Evolutionary conservation across 371 early-diverging fungal genomes (phyloP).

Genomic region (Catenaria anguillulae): DNA sequence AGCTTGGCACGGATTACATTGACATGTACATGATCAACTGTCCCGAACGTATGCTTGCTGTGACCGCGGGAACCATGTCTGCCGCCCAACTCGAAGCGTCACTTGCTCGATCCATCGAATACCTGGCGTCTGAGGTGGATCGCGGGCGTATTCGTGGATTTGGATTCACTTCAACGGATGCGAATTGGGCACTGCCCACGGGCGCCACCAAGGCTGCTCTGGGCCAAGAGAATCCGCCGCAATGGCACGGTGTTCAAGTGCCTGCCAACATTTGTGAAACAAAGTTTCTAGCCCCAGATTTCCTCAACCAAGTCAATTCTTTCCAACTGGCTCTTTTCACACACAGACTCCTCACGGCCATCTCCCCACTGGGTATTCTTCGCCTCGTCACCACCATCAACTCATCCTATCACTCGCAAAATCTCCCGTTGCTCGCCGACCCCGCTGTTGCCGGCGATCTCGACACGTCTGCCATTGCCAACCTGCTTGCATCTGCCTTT

Average conservation of each 20-base stretch:
- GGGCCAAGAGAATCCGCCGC: no score
- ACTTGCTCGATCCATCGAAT: background rate
- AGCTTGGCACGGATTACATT: background rate
- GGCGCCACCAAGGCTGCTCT: background rate
- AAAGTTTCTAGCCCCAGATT: background rate
- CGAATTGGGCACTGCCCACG: background rate
- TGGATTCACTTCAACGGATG: background rate
- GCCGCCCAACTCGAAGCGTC: background rate
- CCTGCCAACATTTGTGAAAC: background rate
- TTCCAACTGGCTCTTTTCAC: background rate
- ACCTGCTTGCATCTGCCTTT: background rate
- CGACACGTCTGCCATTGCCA: background rate
- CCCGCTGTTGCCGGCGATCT: no score
- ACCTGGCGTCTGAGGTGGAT: background rate
- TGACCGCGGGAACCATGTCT: background rate
- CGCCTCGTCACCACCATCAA: background rate
- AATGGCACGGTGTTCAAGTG: background rate
- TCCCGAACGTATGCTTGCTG: background rate
- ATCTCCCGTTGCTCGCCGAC: background rate
- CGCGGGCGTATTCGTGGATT: background rate
- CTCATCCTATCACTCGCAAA: no score
- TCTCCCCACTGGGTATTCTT: background rate
- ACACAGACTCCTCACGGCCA: background rate
- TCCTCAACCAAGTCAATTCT: background rate
- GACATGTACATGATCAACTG: slow-evolving; percentile 4